Percentiles rank a stretch among this genome's conserved stretches.
phyloP scores from a whole-genome alignment of 495 filamentous ascomycete genomes.

The Saxispiralis lemnorum region DNA sequence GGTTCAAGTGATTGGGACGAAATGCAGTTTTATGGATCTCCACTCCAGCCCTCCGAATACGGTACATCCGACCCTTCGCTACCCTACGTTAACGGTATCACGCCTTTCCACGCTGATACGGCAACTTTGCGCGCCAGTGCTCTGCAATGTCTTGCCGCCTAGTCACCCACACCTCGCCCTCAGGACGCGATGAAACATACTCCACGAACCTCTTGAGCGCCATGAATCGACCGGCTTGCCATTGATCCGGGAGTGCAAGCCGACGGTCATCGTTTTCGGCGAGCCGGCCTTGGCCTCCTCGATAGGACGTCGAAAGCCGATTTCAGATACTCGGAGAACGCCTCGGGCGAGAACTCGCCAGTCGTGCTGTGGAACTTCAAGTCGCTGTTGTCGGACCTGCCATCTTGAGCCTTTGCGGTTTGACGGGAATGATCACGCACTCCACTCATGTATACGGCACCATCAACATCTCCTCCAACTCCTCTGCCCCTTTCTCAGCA shows the following conservation, averaged over 20 bases:
- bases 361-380: slow-evolving; percentile 26
- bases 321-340: slow-evolving; percentile 24
- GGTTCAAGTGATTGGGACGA: slow-evolving; percentile 8
- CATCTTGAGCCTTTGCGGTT: background rate
- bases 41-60: background rate
- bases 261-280: slow-evolving; percentile 31
- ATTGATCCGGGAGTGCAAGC: slow-evolving; percentile 26
- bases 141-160: slow-evolving; percentile 29
- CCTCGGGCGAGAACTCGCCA: slow-evolving; percentile 22
- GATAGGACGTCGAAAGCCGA: slow-evolving; percentile 27
- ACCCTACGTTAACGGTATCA: no score
- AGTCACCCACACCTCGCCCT: slow-evolving; percentile 29
- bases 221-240: slow-evolving; percentile 28
- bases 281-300: slow-evolving; percentile 25
- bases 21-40: background rate
- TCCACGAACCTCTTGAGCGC: slow-evolving; percentile 30
- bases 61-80: no score
- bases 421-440: background rate
- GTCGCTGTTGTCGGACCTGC: slow-evolving; percentile 26
- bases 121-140: slow-evolving; percentile 26
- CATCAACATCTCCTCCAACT: slow-evolving; percentile 27
- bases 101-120: slow-evolving; percentile 21
- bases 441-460: slow-evolving; percentile 21
- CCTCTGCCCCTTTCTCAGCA: slow-evolving; percentile 20
- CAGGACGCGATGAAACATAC: slow-evolving; percentile 24